phyloP scores from a whole-genome alignment of 2,329 filamentous ascomycete species.

The Pseudophaeomoniella oleicola region DNA sequence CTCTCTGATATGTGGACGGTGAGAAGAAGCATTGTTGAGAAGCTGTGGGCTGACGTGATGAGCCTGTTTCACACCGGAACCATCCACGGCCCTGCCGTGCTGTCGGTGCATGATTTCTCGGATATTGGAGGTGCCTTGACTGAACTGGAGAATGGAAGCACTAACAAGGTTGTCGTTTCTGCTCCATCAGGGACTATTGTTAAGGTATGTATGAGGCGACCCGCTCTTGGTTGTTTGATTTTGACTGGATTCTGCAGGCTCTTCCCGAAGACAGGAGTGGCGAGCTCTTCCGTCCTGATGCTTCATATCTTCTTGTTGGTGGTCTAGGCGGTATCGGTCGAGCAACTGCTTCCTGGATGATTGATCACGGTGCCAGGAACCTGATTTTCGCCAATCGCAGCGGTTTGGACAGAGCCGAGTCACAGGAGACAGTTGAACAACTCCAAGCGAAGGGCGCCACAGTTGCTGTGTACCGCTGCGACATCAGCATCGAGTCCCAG shows the following conservation, averaged over 20 bases:
- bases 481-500: background rate
- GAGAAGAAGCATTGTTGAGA: background rate
- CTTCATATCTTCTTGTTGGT: constrained; percentile 22
- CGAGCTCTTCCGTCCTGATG: constrained; percentile 9
- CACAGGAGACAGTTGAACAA: background rate
- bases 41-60: background rate
- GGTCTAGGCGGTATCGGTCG: constrained; percentile 23
- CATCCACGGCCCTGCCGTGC: no score
- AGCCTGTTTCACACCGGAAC: background rate
- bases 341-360: constrained; percentile 19
- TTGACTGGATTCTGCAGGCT: no score
- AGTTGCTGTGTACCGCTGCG: background rate
- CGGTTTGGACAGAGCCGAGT: background rate
- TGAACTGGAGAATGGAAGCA: no score
- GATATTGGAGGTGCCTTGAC: no score
- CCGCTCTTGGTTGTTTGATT: no score
- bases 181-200: no score
- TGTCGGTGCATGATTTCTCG: no score
- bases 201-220: no score
- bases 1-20: constrained; percentile 8
- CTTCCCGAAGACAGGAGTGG: no score
- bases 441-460: background rate
- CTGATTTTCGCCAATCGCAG: constrained; percentile 10
- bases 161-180: no score
- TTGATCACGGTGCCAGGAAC: constrained; percentile 18